Evolutionary conservation across 2,329 filamentous ascomycete species (phyloP), one percentile per base, ranked within the genome.

Genomic region (Diaporthe sp.): DNA sequence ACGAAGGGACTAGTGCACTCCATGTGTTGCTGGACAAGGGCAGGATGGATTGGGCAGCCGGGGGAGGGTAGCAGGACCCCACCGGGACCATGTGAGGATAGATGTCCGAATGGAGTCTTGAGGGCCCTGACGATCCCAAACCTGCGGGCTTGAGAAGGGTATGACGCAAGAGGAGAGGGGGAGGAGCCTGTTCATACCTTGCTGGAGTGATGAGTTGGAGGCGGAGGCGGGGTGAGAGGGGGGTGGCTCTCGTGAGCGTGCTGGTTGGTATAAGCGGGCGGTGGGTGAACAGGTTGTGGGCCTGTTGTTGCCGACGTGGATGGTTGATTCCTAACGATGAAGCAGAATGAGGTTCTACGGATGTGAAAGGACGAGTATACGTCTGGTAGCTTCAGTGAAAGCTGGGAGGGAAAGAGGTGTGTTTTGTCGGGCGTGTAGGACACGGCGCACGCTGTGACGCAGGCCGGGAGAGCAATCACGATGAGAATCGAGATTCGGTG

Each of bases 401-500:
- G 61, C 49, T 20, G 71, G 31, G 31, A 37, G 51, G 53, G 28
- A 20, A 47, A 17, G n/a, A 57, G 34, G 49, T 31, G 58, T 73
- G 44, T 73, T 65, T 73, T 73, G 71, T 65, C 71, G 25, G 44
- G 55, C 3, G 22, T 61, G 34, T 22, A 74, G 10, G 53, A 28
- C 42, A 49, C 25, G 31, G n/a, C 44, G 34, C 39, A 60, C 31
- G 37, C 53, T 73, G 70, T 75, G 74, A 75, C 74, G 74, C 70
- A 75, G 25, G 20, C 22, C 39, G 17, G 37, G 44, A n/a, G 44
- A 37, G 71, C 53, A 73, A 75, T 75, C 74, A 75, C 74, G 74
- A 75, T 75, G 74, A 55, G 51, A 55, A 75, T 75, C 74, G 74
- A 75, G 74, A 75, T 75, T 68, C 25, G 55, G 8, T 28, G 15